Evolutionary conservation across 139 green algal species (phyloP).

Genomic region (Coelastrella sp.): DNA sequence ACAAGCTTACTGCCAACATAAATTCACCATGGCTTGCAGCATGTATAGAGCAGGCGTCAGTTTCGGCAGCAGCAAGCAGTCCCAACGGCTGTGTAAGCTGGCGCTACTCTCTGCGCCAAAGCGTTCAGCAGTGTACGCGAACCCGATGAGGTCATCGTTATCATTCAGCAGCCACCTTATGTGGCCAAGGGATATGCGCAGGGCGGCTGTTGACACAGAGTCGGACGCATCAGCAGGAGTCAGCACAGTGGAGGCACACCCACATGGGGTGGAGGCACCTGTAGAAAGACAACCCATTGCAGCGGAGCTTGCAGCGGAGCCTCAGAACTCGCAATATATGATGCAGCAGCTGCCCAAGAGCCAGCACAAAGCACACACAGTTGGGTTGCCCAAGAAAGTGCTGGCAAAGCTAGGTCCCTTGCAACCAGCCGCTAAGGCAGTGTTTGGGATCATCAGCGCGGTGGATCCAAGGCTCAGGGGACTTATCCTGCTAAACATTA

Average conservation of each 20-base stretch:
- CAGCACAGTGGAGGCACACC: neutral
- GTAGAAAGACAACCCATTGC: too few species aligned
- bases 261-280: neutral
- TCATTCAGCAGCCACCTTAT: neutral
- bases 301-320: neutral
- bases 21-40: neutral
- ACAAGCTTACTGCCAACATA: too few species aligned
- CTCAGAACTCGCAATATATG: neutral
- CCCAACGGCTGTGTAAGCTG: neutral
- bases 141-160: neutral
- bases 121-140: too few species aligned
- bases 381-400: neutral
- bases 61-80: neutral
- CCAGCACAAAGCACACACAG: neutral
- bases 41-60: neutral
- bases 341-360: neutral
- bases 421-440: neutral
- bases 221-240: neutral
- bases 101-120: neutral
- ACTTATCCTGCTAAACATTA: constrained; percentile 49
- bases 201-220: neutral
- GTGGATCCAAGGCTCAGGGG: constrained; percentile 26
- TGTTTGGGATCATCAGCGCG: neutral
- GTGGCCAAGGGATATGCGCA: neutral
- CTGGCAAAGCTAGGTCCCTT: neutral